Base-by-base conservation (phyloP, 352 stramenopile species). In the Chrysophaeum taylorii region DNA sequence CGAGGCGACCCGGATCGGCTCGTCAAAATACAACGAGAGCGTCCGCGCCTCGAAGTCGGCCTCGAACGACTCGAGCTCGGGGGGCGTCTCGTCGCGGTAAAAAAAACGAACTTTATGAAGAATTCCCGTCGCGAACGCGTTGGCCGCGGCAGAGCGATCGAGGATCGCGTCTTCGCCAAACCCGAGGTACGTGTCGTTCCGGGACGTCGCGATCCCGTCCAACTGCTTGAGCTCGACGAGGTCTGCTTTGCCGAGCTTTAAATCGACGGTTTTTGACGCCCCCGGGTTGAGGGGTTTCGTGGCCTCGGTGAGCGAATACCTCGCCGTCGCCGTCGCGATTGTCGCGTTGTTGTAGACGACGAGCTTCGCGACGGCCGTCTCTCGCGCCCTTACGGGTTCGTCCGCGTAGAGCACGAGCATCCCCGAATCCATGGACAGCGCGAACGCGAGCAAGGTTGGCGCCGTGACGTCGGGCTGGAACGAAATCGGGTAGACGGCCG, bases 371-470 rank as follows among this genome's bases (percentile, higher is more conserved):
- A 66, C 68, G 42, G 33, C 64, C 23, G 35, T 41, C 2, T 43
- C 29, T 23, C n/a, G n/a, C 33, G 48, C 48, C 29, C 68, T 21
- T 23, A 72, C 68, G 5, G 68, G 68, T 50, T 72, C 68, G 48
- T 72, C 68, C n/a, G 27, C 67, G 27, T 27, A 31, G 29, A 72
- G 42, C n/a, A 50, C 57, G 7, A 72, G 23, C 23, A 16, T n/a
- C 27, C 68, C 68, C 21, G 68, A 33, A 38, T 72, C 48, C 68
- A 72, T 72, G 68, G 67, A 31, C 68, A 72, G 48, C 21, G 45
- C 21, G 48, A 50, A 48, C 25, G n/a, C 21, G 25, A 36, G 27
- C 5, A 72, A 7, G 45, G 2, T 23, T 12, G 68, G 68, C 52
- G 48, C 42, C 43, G 68, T 69, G 7, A 23, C 50, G 33, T 72